phyloP scores from a whole-genome alignment of 1,139 yeast species.

The Pneumocystis carinii region DNA sequence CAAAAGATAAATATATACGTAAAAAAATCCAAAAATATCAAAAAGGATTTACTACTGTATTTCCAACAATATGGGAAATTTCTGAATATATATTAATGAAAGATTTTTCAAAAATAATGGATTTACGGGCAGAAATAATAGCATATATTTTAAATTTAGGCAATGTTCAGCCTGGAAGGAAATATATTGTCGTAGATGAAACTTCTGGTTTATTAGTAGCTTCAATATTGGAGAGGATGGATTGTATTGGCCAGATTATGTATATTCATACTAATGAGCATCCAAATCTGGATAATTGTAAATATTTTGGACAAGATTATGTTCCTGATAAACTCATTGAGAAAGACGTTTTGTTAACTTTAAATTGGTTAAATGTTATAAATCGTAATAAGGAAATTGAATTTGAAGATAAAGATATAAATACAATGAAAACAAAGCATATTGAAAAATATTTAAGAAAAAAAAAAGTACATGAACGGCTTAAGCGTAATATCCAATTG shows the following conservation, averaged over 20 bases:
- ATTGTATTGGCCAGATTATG: constrained; percentile 57
- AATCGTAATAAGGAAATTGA: constrained; percentile 52
- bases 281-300: constrained; percentile 58
- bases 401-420: constrained; percentile 32
- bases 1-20: constrained; percentile 81
- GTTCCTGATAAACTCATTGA: constrained; percentile 35
- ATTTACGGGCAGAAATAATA: constrained; percentile 68
- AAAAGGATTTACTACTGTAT: constrained; percentile 69
- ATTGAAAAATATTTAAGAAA: constrained; percentile 56
- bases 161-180: constrained; percentile 79
- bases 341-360: constrained; percentile 42
- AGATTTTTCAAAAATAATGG: constrained; percentile 60
- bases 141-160: constrained; percentile 64
- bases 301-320: constrained; percentile 32
- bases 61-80: constrained; percentile 61
- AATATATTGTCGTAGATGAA: constrained; percentile 75
- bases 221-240: constrained; percentile 81
- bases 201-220: constrained; percentile 75
- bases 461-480: constrained; percentile 39
- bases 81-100: constrained; percentile 59
- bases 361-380: constrained; percentile 65
- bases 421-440: constrained; percentile 43
- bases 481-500: constrained; percentile 31
- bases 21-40: constrained; percentile 86
- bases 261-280: constrained; percentile 86